Base-by-base conservation (phyloP, 495 filamentous ascomycete species). In the Penicillium ochrochloron region DNA sequence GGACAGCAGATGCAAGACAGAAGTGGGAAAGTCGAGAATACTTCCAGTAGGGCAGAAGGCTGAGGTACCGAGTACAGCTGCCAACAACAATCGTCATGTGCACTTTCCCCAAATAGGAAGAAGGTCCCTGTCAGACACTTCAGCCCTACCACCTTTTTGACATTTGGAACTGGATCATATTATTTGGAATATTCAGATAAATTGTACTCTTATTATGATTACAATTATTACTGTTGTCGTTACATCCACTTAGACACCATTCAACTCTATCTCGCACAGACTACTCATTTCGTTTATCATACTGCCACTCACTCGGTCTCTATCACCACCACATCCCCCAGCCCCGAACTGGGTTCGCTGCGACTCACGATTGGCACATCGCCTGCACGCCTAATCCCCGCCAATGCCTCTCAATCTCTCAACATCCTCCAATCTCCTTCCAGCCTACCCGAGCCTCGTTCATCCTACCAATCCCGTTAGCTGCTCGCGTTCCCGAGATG, bases 101-200 rank as follows among this genome's bases (percentile, higher is more conserved):
- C 41, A 23, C 39, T 19, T 52, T 65, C 34, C 61, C 63, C 33
- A 39, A 68, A 62, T 37, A 55, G 66, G 66, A 62, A 65, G 61
- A 48, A 55, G 62, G 48, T 53, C 17, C 35, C 10, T 27, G n/a
- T 35, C 19, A 15, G 25, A 25, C 21, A 23, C 44, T 65, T 48
- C 66, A 68, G 66, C 66, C 66, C 66, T 68, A 68, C 51, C 14
- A 42, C 15, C 17, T 15, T 33, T 33, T 33, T 33, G 31, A 33
- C 31, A 33, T 33, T 33, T 42, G 39, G 17, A 12, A 12, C 44
- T 48, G 44, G 19, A 48, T 4, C 19, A 10, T 12, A 48, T 48
- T 12, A 48, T 48, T 48, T 48, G 44, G 44, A 48, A 48, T 46
- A 25, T 11, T 5, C 4, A 12, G 8, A 25, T 48, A 25, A 23